Evolutionary conservation across 768 basidiomycete species (phyloP).

Genomic region (Fomitopsis pulvina): DNA sequence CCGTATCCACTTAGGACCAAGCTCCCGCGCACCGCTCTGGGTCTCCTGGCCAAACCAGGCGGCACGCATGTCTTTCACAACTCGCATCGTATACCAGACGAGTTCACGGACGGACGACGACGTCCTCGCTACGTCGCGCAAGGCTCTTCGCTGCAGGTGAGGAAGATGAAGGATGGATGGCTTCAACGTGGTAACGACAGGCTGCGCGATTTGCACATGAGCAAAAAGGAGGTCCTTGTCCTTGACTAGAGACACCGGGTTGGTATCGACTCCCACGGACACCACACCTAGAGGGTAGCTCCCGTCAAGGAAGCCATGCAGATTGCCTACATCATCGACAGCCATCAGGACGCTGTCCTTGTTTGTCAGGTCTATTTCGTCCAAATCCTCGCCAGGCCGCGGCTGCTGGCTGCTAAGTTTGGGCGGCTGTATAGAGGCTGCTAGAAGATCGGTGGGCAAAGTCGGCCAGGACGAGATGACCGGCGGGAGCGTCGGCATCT

Average conservation of each 20-base stretch:
- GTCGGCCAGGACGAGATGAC: slow-evolving; percentile 66
- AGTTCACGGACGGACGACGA: slow-evolving; percentile 68
- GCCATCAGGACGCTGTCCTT: slow-evolving; percentile 53
- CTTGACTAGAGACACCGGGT: slow-evolving; percentile 36
- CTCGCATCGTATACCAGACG: slow-evolving; percentile 62
- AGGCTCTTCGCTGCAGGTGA: slow-evolving; percentile 45
- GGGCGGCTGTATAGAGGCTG: slow-evolving; percentile 55
- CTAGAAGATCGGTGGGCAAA: slow-evolving; percentile 44
- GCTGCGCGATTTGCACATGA: slow-evolving; percentile 35
- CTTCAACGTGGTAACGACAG: slow-evolving; percentile 25
- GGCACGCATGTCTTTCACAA: slow-evolving; percentile 64
- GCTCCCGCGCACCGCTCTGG: slow-evolving; percentile 58
- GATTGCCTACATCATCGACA: slow-evolving; percentile 47
- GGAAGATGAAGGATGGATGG: slow-evolving; percentile 49
- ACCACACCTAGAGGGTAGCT: slow-evolving; percentile 63
- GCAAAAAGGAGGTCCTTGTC: slow-evolving; percentile 39
- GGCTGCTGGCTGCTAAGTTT: slow-evolving; percentile 24
- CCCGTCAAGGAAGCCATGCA: slow-evolving; percentile 71
- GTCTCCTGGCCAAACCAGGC: slow-evolving; percentile 70
- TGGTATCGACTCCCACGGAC: slow-evolving; percentile 25
- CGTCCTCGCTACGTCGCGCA: slow-evolving; percentile 64
- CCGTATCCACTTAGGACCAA: slow-evolving; percentile 69
- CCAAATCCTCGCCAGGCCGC: slow-evolving; percentile 27
- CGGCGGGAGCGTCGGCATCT: slow-evolving; percentile 44
- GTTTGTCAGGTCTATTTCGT: slow-evolving; percentile 49